These are phyloP conservation scores for Leonotis leonurus DNA, from an alignment of 257 asterid genomes.

Conservation along the genomic window DNA sequence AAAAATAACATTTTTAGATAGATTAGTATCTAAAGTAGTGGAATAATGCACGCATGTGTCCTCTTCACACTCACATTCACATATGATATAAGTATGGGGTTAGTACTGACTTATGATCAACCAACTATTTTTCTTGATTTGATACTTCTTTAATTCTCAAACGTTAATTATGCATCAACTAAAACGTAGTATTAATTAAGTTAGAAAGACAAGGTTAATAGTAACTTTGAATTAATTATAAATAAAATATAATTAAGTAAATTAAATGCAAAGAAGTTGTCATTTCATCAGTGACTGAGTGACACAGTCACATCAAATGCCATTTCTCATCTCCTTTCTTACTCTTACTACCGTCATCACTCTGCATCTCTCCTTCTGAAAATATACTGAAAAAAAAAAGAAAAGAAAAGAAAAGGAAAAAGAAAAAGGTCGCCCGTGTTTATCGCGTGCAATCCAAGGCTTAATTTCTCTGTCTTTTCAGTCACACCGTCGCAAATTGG, in stretches of 20 bases:
- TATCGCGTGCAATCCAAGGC: conserved; percentile 61
- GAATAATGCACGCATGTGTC: background rate
- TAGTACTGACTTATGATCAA: background rate
- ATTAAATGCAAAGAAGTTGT: background rate
- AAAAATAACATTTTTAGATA: background rate
- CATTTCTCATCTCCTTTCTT: too few species aligned
- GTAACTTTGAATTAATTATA: background rate
- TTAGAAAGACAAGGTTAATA: too few species aligned
- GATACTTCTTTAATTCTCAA: background rate
- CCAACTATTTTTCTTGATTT: background rate
- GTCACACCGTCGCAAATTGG: background rate
- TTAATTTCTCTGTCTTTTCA: background rate
- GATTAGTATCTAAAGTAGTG: background rate
- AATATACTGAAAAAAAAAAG: background rate
- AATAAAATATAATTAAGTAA: background rate
- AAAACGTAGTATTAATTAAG: background rate
- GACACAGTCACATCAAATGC: conserved; percentile 29
- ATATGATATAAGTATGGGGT: background rate
- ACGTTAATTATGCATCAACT: background rate
- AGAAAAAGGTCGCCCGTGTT: conserved; percentile 37
- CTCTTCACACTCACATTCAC: background rate
- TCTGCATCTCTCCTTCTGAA: background rate
- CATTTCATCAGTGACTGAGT: background rate
- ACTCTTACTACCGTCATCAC: conserved; percentile 13
- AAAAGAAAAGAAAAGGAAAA: background rate